These are phyloP conservation scores for Otatea glauca DNA, from an alignment of 176 grass and related monocot genomes.

Conservation along the genomic window DNA sequence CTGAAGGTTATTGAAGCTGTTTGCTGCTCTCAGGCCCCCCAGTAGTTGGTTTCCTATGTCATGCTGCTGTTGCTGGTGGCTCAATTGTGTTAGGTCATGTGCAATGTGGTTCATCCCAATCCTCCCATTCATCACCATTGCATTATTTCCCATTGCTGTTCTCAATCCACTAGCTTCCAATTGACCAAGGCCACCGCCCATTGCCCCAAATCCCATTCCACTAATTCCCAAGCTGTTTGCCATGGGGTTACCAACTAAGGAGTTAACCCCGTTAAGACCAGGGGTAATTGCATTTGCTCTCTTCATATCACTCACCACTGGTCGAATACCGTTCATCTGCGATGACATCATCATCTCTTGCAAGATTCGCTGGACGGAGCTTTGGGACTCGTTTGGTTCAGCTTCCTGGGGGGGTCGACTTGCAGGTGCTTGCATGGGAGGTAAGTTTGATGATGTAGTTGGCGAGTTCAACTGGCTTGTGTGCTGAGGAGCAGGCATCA, in stretches of 20 bases:
- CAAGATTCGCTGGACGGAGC: conserved; percentile 81
- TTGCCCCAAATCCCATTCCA: conserved; percentile 49
- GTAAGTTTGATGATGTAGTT: conserved; percentile 40
- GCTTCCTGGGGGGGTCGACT: conserved; percentile 49
- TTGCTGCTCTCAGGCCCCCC: conserved; percentile 62
- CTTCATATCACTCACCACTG: conserved; percentile 57
- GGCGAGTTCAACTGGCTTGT: conserved; percentile 46
- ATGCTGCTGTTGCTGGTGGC: conserved; percentile 66
- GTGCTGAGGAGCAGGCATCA: conserved; percentile 58
- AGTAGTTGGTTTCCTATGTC: conserved; percentile 74
- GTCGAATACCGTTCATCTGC: conserved; percentile 58
- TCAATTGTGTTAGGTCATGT: conserved; percentile 59
- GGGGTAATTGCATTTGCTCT: conserved; percentile 53
- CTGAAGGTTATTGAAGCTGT: conserved; percentile 77
- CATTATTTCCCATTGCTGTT: conserved; percentile 51
- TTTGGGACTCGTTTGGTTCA: conserved; percentile 68
- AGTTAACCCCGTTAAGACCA: conserved; percentile 54
- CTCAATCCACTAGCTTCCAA: conserved; percentile 43
- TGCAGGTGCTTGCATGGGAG: conserved; percentile 56
- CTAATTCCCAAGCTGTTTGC: conserved; percentile 48
- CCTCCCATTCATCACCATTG: conserved; percentile 73
- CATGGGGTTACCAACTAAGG: conserved; percentile 57
- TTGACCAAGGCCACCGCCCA: conserved; percentile 49
- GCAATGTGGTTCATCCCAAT: conserved; percentile 58
- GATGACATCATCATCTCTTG: conserved; percentile 86